Base-by-base conservation (phyloP, 192 early-diverging fungal genomes). In the Powellomyces hirtus region DNA sequence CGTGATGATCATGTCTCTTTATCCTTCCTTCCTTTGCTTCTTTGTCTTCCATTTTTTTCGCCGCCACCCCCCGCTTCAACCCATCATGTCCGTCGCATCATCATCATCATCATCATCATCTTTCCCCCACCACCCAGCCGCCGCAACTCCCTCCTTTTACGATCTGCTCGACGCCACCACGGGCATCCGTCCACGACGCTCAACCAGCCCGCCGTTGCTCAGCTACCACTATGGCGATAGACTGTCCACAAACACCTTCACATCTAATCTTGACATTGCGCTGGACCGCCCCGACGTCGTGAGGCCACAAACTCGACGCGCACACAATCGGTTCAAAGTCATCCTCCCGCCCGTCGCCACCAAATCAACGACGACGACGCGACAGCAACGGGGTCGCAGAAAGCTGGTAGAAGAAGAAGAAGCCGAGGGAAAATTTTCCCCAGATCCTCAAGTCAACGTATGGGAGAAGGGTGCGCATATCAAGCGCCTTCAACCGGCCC, bases 171-270 rank as follows among this genome's bases (percentile, higher is more conserved):
- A 60, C 37, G 11, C 36, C 6, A 36, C 59, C 6, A 38, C 35
- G 20, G 59, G 59, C 59, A 60, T 60, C 18, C 59, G 59, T 34
- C 59, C 59, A 33, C 40, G 53, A 56, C 24, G 18, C 24, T 16
- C 20, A 56, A 24, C 5, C 16, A 18, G n/a, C 14, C 5, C 46
- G 26, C 46, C 40, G n/a, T n/a, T n/a, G n/a, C n/a, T n/a, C n/a
- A n/a, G n/a, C n/a, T n/a, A n/a, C n/a, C n/a, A n/a, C n/a, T n/a
- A n/a, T n/a, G n/a, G n/a, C n/a, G n/a, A n/a, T n/a, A n/a, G n/a
- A n/a, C n/a, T n/a, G n/a, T 42, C 40, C 8, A 42, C 40, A 8
- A 42, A 42, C 40, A 18, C 40, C 40, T 11, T 42, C 18, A 8
- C 8, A 8, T 18, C 18, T 42, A 8, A 11, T 18, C 10, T 42